Evolutionary conservation across 495 filamentous ascomycete genomes (phyloP).

Genomic region (Penicillium arizonense): DNA sequence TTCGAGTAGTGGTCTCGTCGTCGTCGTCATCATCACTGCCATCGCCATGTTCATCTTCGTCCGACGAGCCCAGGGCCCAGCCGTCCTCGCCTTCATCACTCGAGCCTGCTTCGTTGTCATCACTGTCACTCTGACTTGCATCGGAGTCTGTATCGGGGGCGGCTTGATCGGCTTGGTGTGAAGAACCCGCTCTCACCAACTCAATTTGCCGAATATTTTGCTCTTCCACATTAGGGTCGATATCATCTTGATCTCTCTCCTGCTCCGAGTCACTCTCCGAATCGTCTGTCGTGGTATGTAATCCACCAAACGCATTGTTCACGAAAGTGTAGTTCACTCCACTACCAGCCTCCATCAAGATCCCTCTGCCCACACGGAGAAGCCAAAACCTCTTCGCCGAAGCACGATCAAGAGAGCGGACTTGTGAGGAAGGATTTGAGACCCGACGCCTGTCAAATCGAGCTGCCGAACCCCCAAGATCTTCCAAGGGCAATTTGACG

Average conservation of each 20-base stretch:
- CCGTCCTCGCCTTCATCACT: neutral
- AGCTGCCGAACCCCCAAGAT: slow-evolving; percentile 37
- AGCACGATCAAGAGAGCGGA: slow-evolving; percentile 34
- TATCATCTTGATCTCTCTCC: slow-evolving; percentile 45
- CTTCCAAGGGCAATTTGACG: slow-evolving; percentile 50
- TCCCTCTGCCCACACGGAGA: slow-evolving; percentile 57
- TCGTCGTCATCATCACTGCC: slow-evolving; percentile 26
- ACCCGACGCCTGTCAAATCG: slow-evolving; percentile 23
- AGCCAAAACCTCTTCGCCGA: slow-evolving; percentile 58
- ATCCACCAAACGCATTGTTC: slow-evolving; percentile 63
- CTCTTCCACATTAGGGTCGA: slow-evolving; percentile 42
- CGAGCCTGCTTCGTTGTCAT: slow-evolving; percentile 9
- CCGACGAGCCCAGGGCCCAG: neutral
- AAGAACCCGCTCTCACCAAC: slow-evolving; percentile 12
- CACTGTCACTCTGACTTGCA: slow-evolving; percentile 25
- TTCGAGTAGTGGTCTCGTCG: slow-evolving; percentile 21
- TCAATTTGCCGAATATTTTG: slow-evolving; percentile 34
- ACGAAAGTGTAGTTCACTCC: slow-evolving; percentile 57
- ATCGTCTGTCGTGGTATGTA: slow-evolving; percentile 37
- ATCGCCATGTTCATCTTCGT: neutral
- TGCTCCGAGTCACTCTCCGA: slow-evolving; percentile 34
- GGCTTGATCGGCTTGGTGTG: neutral
- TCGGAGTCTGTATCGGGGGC: slow-evolving; percentile 25
- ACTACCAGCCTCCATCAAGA: slow-evolving; percentile 61
- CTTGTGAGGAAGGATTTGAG: slow-evolving; percentile 20